phyloP scores from a whole-genome alignment of 2,329 filamentous ascomycete genomes.

The Fusarium guadeloupense region DNA sequence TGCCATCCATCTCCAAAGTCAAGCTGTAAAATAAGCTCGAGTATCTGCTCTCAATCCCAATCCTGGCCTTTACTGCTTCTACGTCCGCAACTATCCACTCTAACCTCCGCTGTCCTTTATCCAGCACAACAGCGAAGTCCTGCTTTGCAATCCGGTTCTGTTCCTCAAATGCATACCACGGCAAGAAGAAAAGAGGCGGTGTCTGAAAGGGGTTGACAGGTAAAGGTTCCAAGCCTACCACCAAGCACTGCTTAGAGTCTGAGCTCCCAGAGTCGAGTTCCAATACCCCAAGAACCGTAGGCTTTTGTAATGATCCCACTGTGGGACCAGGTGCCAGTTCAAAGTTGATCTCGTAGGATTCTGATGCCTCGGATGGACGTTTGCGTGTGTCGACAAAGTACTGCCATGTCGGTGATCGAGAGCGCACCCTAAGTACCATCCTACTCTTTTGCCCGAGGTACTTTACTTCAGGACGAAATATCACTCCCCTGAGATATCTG shows the following conservation, averaged over 20 bases:
- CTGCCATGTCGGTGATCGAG: slow-evolving; percentile 44
- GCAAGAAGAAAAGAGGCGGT: slow-evolving; percentile 39
- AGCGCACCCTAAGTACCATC: slow-evolving; percentile 28
- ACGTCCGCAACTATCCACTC: slow-evolving; percentile 16
- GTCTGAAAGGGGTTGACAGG: slow-evolving; percentile 41
- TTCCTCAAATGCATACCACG: slow-evolving; percentile 44
- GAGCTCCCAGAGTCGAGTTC: slow-evolving; percentile 32
- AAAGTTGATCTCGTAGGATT: slow-evolving; percentile 43
- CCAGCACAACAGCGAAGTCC: slow-evolving; percentile 29
- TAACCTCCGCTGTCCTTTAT: slow-evolving; percentile 26
- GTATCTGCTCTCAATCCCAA: slow-evolving; percentile 40
- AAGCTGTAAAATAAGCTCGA: slow-evolving; percentile 41
- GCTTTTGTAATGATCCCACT: slow-evolving; percentile 23
- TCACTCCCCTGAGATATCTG: slow-evolving; percentile 38
- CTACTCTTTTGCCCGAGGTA: background rate
- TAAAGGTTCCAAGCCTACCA: slow-evolving; percentile 41
- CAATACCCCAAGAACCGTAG: slow-evolving; percentile 37
- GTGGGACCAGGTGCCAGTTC: slow-evolving; percentile 34
- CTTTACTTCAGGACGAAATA: slow-evolving; percentile 39
- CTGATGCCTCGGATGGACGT: slow-evolving; percentile 8
- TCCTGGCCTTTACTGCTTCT: slow-evolving; percentile 19
- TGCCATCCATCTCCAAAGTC: slow-evolving; percentile 16
- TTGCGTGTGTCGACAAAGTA: slow-evolving; percentile 31
- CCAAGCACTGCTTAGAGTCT: slow-evolving; percentile 33
- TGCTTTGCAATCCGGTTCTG: slow-evolving; percentile 23